Evolutionary conservation across 2,329 filamentous ascomycete species (phyloP), one percentile per base, ranked within the genome.

Genomic region (Sporothrix schenckii): DNA sequence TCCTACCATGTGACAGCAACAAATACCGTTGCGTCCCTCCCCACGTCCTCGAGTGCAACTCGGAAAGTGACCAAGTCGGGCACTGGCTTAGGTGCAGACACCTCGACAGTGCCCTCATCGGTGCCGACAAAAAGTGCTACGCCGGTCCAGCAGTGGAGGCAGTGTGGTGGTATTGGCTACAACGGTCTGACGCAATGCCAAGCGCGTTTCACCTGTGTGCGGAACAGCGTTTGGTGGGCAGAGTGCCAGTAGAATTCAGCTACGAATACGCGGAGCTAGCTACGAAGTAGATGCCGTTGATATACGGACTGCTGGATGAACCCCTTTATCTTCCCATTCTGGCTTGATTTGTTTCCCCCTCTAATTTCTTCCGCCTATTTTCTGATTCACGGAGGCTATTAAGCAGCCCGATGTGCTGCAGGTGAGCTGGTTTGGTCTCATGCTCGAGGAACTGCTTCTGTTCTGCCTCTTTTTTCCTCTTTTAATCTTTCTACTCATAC

Each of bases 161-260:
- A 80, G 73, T 82, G 80, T 61, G 80, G 80, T 49, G 80, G 80
- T 4, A 70, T 68, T 5, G 77, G 75, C 1, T 80, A 79, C 68
- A 75, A 74, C 5, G 80, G 80, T 0, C 68, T 78, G 65, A 80
- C 79, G 14, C 68, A 74, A 24, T 81, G 79, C 68, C 69, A 72
- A 44, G 63, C 77, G 44, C 77, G 78, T 5, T 79, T 77, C 73
- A 74, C 53, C 16, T 80, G 80, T 70, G 74, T 77, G 6, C 56
- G 52, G 10, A 49, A 70, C 7, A 74, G 77, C 49, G 71, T 73
- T 5, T 80, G 77, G 75, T 80, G 78, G 78, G 76, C 79, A 3
- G 74, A 77, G 58, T 81, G 79, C 72, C 67, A 77, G 70, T 78
- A 73, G 69, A 3, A 13, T 1, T 50, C 47, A n/a, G 34, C 7